Base-by-base conservation (phyloP, 2,329 filamentous ascomycete species). In the Ophiocordyceps camponoti-floridani region DNA sequence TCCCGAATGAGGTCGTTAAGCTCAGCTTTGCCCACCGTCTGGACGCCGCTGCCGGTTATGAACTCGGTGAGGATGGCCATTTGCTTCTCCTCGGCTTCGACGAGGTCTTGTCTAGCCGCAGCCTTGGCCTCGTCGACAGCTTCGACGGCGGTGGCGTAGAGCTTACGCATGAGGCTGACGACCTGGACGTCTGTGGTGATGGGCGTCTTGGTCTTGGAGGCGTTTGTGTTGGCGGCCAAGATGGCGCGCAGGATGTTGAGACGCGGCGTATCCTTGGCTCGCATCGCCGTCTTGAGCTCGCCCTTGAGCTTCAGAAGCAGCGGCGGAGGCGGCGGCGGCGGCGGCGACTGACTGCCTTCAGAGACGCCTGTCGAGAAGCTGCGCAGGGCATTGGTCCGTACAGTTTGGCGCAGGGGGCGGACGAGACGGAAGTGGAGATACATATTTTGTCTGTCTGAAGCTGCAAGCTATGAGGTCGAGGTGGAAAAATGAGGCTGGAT, bases 201-300 rank as follows among this genome's bases (percentile, higher is more conserved):
- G n/a, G 84, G 83, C 37, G 65, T 67, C 37, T 70, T 56, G 13
- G 82, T 85, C 63, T 88, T 88, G 58, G 77, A 80, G 31, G 81
- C 78, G 61, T 87, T 88, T 52, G 79, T 77, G 48, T 82, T 77
- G 49, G 81, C 73, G 30, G 81, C 69, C 50, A 88, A 70, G 49
- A 88, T 64, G 38, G 70, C 61, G 51, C 84, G 80, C 43, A 89
- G 70, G 35, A 84, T 82, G 37, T 72, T 65, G 26, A 88, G 73
- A 2, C 80, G 76, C 26, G 74, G 65, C 26, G 68, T 62, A 56
- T 82, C 77, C 59, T 79, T 82, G 52, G 68, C 68, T 47, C 71
- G 70, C 77, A 82, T 81, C 43, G 78, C 77, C 10, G 67, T 61
- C 63, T 82, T 82, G 49, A 82, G 66, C 52, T 82, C 77, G 50